These are phyloP conservation scores for Jasminum sambac DNA, from an alignment of 257 asterid species.

Conservation along the genomic window DNA sequence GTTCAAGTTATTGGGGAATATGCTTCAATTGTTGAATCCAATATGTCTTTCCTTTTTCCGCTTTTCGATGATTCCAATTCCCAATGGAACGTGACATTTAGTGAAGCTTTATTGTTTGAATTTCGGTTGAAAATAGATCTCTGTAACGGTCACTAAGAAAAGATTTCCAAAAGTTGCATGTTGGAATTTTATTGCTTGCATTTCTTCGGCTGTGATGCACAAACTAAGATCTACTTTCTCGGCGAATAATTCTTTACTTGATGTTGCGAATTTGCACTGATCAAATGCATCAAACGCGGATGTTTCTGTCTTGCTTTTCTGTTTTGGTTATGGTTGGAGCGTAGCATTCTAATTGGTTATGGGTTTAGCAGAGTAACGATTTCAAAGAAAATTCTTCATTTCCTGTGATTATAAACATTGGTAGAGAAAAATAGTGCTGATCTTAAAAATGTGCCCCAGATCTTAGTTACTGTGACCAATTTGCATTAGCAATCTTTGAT, in stretches of 20 bases:
- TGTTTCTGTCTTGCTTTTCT: neutral
- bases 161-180: conserved; percentile 18
- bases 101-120: conserved; percentile 17
- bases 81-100: conserved; percentile 33
- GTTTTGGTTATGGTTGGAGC: neutral
- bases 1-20: conserved; percentile 25
- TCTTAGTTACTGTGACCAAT: neutral
- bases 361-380: neutral
- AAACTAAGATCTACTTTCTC: conserved; percentile 25
- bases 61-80: conserved; percentile 41
- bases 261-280: neutral
- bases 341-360: neutral
- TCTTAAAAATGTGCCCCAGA: conserved; percentile 13
- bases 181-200: conserved; percentile 12
- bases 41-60: neutral
- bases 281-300: neutral
- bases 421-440: conserved; percentile 8
- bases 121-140: conserved; percentile 22
- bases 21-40: conserved; percentile 29
- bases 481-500: neutral
- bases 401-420: neutral
- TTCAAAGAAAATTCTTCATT: neutral
- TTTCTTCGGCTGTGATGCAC: conserved; percentile 7
- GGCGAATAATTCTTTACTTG: neutral
- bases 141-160: neutral